These are phyloP conservation scores for Purshia tridentata DNA, from an alignment of 306 rosid species.

Conservation along the genomic window DNA sequence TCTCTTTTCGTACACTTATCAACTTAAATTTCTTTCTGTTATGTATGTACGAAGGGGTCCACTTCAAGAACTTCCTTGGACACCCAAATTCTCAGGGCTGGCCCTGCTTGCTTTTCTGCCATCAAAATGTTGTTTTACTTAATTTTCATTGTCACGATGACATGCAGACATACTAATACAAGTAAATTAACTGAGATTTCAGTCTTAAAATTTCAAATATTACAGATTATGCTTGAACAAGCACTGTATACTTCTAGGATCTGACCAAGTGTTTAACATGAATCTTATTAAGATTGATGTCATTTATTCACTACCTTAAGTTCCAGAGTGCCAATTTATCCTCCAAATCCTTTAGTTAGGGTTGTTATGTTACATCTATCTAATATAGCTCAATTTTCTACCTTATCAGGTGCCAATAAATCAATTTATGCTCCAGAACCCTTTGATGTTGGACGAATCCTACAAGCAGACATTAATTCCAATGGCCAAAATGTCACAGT, in stretches of 20 bases:
- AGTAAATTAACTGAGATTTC: neutral
- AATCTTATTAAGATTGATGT: neutral
- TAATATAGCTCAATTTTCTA: constrained; percentile 19
- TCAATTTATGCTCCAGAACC: constrained; percentile 85
- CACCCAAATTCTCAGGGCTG: no score
- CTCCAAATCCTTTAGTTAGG: neutral
- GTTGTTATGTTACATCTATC: neutral
- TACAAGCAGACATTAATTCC: constrained; percentile 70
- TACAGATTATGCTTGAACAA: neutral
- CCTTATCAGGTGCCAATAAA: constrained; percentile 63
- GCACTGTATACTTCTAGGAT: neutral
- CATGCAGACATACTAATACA: neutral
- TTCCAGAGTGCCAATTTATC: neutral
- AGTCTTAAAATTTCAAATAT: neutral
- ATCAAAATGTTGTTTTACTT: neutral
- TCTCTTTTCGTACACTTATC: no score
- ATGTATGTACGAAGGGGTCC: no score
- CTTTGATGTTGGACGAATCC: constrained; percentile 81
- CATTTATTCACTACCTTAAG: neutral
- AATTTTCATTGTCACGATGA: neutral
- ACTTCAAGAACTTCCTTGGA: no score
- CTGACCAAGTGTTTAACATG: neutral
- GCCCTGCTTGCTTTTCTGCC: neutral
- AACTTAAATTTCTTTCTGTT: no score
- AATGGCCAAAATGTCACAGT: constrained; percentile 60